phyloP scores from a whole-genome alignment of 176 grass and related monocot genomes.

The Oropetium thomaeum region DNA sequence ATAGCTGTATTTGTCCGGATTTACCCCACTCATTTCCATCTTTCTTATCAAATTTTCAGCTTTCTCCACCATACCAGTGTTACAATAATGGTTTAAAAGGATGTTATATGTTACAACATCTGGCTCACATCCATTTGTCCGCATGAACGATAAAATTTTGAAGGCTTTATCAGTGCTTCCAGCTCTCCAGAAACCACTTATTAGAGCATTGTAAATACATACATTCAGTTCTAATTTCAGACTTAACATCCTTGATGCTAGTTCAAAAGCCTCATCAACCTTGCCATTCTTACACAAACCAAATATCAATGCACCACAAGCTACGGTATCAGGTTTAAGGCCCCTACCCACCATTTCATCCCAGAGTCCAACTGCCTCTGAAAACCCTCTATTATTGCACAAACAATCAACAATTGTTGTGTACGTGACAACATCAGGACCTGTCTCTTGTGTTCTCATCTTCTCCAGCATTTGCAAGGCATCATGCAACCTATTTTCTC shows the following conservation, averaged over 20 bases:
- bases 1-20: conserved; percentile 65
- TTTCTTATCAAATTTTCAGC: conserved; percentile 45
- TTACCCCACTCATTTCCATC: conserved; percentile 59
- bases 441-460: conserved; percentile 42
- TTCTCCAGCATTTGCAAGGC: conserved; percentile 52
- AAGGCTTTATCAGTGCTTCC: conserved; percentile 52
- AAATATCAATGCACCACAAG: conserved; percentile 61
- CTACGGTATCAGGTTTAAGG: conserved; percentile 51
- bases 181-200: conserved; percentile 69
- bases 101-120: conserved; percentile 59
- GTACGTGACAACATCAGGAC: conserved; percentile 65
- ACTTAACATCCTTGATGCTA: conserved; percentile 54
- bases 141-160: conserved; percentile 57
- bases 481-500: conserved; percentile 53
- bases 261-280: conserved; percentile 61
- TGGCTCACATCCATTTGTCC: conserved; percentile 40
- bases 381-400: conserved; percentile 41
- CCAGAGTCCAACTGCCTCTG: conserved; percentile 58
- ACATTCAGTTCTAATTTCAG: conserved; percentile 55
- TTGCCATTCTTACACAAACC: conserved; percentile 54
- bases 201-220: conserved; percentile 61
- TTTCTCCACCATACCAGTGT: conserved; percentile 40
- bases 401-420: conserved; percentile 52
- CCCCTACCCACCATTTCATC: conserved; percentile 55
- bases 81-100: conserved; percentile 47